These are phyloP conservation scores for Lindgomyces ingoldianus DNA, from an alignment of 495 filamentous ascomycete species.

Conservation along the genomic window DNA sequence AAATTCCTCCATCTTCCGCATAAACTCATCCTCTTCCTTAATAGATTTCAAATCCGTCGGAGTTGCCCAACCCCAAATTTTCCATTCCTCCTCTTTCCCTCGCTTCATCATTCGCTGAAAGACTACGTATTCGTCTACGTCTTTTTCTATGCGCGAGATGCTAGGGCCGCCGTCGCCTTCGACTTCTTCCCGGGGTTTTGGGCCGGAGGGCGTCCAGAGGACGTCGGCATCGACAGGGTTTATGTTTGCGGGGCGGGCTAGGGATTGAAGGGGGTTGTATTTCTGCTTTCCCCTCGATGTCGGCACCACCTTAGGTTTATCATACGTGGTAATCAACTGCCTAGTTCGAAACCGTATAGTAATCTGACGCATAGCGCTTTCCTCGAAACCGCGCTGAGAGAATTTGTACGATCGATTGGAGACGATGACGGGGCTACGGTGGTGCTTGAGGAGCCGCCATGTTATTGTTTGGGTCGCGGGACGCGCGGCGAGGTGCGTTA, in stretches of 20 bases:
- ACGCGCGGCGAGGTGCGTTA: not conserved
- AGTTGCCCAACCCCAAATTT: conserved; percentile 69
- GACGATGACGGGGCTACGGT: not conserved
- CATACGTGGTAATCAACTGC: conserved; percentile 50
- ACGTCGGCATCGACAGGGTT: not conserved
- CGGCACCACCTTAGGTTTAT: not conserved
- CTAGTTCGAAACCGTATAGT: conserved; percentile 68
- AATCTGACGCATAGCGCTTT: conserved; percentile 61
- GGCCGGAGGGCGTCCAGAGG: not conserved
- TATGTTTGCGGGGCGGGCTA: too few relatives aligned
- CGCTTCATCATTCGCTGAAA: conserved; percentile 62
- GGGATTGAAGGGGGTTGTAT: too few relatives aligned
- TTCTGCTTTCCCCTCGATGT: not conserved
- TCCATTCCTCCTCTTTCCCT: conserved; percentile 66
- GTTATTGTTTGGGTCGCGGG: not conserved
- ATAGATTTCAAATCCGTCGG: conserved; percentile 58
- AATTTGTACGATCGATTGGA: conserved; percentile 36
- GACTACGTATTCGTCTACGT: conserved; percentile 76
- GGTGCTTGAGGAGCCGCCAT: not conserved
- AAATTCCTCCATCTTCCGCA: conserved; percentile 6
- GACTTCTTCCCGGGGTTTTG: conserved; percentile 3
- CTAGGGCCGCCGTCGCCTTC: conserved; percentile 9
- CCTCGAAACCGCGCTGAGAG: conserved; percentile 32
- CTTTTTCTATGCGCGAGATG: conserved; percentile 48
- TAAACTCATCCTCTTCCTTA: conserved; percentile 19